phyloP scores from a whole-genome alignment of 177 flowering plant genomes.

The Vitis hybrid region DNA sequence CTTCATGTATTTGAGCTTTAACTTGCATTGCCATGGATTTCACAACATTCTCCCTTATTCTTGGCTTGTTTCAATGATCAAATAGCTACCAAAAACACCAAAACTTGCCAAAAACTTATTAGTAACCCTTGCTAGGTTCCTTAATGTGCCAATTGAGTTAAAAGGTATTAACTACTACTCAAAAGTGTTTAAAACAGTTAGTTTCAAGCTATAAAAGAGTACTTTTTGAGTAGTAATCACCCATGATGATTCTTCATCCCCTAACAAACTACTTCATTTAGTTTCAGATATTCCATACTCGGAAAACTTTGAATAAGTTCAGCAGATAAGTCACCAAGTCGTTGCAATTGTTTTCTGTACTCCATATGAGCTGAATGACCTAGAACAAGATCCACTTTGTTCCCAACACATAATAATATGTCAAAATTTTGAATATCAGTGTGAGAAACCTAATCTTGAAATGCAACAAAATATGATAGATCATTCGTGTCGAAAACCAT shows the following conservation, averaged over 20 bases:
- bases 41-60: too few relatives aligned
- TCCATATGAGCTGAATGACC: conserved; percentile 84
- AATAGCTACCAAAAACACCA: too few relatives aligned
- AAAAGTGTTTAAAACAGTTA: too few relatives aligned
- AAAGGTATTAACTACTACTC: too few relatives aligned
- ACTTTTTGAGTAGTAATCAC: too few relatives aligned
- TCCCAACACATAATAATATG: conserved; percentile 82
- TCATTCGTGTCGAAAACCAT: conserved; percentile 90
- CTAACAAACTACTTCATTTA: conserved; percentile 77
- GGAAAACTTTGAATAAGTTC: conserved; percentile 36
- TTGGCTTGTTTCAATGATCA: too few relatives aligned
- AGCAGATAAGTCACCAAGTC: conserved; percentile 34
- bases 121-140: too few relatives aligned
- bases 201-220: too few relatives aligned
- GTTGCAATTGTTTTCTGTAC: conserved; percentile 64
- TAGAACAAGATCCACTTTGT: conserved; percentile 88
- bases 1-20: too few relatives aligned
- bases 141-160: too few relatives aligned
- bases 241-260: conserved; percentile 53
- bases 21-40: too few relatives aligned
- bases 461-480: conserved; percentile 54
- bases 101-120: too few relatives aligned
- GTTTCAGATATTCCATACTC: conserved; percentile 77
- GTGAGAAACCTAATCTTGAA: conserved; percentile 70
- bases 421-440: conserved; percentile 67